These are phyloP conservation scores for Rusavskia elegans DNA, from an alignment of 495 filamentous ascomycete species.

Conservation along the genomic window DNA sequence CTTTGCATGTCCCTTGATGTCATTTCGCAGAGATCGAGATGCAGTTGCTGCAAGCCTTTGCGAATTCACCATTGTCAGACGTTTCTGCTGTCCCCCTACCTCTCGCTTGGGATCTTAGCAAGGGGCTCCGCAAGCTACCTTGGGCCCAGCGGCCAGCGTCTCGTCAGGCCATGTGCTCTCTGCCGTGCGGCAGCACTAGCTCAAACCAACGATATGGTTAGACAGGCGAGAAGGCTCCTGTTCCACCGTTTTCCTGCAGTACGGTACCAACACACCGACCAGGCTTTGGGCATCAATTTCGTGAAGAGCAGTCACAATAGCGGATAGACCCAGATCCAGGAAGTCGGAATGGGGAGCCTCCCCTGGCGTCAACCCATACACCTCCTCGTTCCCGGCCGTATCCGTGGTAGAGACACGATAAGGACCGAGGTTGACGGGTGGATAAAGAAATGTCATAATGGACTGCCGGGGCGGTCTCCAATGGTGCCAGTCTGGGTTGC, in stretches of 20 bases:
- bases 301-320: background rate
- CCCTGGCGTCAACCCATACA: too few species aligned
- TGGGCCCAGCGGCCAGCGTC: background rate
- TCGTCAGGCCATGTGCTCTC: background rate
- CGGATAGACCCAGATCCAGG: too few species aligned
- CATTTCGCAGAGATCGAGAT: background rate
- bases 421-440: background rate
- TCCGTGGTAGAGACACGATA: background rate
- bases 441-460: background rate
- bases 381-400: background rate
- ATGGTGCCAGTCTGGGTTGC: background rate
- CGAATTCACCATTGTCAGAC: background rate
- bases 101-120: too few species aligned
- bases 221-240: background rate
- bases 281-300: background rate
- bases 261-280: background rate
- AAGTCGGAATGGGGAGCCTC: too few species aligned
- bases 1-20: background rate
- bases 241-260: background rate
- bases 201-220: background rate
- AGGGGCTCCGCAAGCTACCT: too few species aligned
- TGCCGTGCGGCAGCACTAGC: background rate
- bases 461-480: background rate
- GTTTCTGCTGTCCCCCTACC: background rate
- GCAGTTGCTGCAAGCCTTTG: background rate